Evolutionary conservation across 768 basidiomycete species (phyloP).

Genomic region (Cantharellus cinnabarinus): DNA sequence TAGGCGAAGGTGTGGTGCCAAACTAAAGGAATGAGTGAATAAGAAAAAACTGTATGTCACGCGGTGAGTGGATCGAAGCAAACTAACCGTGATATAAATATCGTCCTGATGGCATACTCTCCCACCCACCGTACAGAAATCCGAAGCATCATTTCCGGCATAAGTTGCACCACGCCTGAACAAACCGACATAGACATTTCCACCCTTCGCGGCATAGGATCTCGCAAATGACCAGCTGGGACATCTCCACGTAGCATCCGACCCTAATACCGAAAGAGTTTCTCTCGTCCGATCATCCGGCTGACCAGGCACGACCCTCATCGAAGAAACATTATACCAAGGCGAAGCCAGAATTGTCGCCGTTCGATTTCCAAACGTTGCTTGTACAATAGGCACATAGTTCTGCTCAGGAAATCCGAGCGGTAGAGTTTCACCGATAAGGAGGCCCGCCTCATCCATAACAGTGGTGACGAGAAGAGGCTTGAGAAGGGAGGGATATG

Average conservation of each 20-base stretch:
- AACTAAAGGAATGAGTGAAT: slow-evolving; percentile 11
- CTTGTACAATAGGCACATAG: slow-evolving; percentile 23
- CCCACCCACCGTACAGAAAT: slow-evolving; percentile 30
- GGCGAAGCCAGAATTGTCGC: slow-evolving; percentile 23
- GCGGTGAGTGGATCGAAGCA: not conserved
- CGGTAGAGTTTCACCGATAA: slow-evolving; percentile 21
- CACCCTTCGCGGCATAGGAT: slow-evolving; percentile 43
- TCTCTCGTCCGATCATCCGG: slow-evolving; percentile 29
- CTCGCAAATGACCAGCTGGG: slow-evolving; percentile 51
- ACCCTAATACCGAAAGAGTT: slow-evolving; percentile 38
- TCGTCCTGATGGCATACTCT: slow-evolving; percentile 67
- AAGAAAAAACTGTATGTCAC: not conserved
- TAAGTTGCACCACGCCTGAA: slow-evolving; percentile 52
- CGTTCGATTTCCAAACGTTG: slow-evolving; percentile 31
- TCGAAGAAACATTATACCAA: slow-evolving; percentile 23
- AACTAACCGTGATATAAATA: slow-evolving; percentile 51
- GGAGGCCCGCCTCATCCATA: slow-evolving; percentile 46
- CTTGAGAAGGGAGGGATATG: slow-evolving; percentile 41
- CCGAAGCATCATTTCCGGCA: slow-evolving; percentile 17
- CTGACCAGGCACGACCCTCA: not conserved
- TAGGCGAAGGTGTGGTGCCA: slow-evolving; percentile 39
- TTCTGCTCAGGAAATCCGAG: slow-evolving; percentile 23
- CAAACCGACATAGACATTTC: slow-evolving; percentile 43
- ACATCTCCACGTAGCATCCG: slow-evolving; percentile 53
- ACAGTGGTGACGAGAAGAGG: slow-evolving; percentile 54